Base-by-base conservation (phyloP, 306 rosid species). In the Cajanus cajan region DNA sequence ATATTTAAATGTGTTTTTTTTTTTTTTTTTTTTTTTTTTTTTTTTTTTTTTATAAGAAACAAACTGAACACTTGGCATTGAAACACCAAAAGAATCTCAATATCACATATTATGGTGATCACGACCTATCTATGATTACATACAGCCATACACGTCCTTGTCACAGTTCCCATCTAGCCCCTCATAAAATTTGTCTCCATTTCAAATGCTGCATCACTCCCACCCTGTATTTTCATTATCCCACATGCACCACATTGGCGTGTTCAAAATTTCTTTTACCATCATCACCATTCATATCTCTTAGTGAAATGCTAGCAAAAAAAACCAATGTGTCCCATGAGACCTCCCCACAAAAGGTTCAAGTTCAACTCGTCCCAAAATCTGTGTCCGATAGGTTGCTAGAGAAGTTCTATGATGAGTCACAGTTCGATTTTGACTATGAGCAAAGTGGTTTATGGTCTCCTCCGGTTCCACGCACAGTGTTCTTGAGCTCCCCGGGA, bases 391-490 rank as follows among this genome's bases (percentile, higher is more conserved):
- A 93, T 31, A 82, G 85, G 45, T 74, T 93, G 76, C 82, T 90
- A 5, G 82, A 78, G 22, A 93, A 93, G 68, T 93, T 90, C 84
- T 83, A 80, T n/a, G 98, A 93, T 47, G 88, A 74, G 14, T 67
- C 91, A 7, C 79, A 82, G 43, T 89, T 87, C 13, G 93, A 82
- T 73, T 91, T 90, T 28, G 94, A 91, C 82, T 91, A 90, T 74
- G 93, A 88, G 72, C 80, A 89, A 76, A 93, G 98, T 79, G 98
- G 90, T 9, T 34, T 93, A 58, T 93, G 98, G 98, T 93, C 98
- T 85, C 98, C 98, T 43, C 98, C 88, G 0, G 62, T 91, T 75
- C 82, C 66, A 0, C 88, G 93, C 7, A 86, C 84, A 0, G 98
- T 78, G 50, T 93, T 89, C 88, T 28, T 91, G 82, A 87, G 79